Evolutionary conservation across 257 asterid genomes (phyloP).

Genomic region (Eucommia ulmoides): DNA sequence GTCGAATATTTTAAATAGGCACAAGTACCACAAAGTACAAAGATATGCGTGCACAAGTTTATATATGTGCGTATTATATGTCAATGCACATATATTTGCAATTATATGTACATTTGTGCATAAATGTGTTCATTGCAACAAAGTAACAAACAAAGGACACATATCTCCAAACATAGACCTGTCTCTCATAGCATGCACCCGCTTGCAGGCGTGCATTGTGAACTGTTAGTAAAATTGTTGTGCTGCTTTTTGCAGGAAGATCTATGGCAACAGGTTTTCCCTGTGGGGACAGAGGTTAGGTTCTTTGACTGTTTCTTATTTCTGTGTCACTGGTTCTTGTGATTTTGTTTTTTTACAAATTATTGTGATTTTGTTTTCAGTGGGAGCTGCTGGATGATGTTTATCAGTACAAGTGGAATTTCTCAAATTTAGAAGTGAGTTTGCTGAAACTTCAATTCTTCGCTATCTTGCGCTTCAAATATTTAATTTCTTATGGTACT

Average conservation of each 20-base stretch:
- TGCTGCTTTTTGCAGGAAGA: conserved; percentile 43
- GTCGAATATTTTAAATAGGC: too few relatives aligned
- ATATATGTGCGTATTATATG: not conserved
- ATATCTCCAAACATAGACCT: not conserved
- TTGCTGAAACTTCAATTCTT: not conserved
- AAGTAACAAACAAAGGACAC: not conserved
- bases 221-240: not conserved
- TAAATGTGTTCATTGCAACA: not conserved
- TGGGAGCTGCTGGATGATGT: conserved; percentile 96
- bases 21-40: too few relatives aligned
- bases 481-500: not conserved
- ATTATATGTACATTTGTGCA: not conserved
- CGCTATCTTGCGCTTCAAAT: not conserved
- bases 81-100: not conserved
- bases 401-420: conserved; percentile 79
- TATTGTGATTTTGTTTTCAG: conserved; percentile 23
- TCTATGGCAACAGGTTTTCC: conserved; percentile 61
- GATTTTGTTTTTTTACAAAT: not conserved
- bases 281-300: conserved; percentile 69
- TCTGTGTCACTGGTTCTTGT: not conserved
- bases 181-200: not conserved
- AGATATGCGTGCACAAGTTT: not conserved
- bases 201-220: not conserved
- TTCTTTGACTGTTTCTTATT: conserved; percentile 3
- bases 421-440: conserved; percentile 69